Percentiles rank a stretch among this genome's conserved stretches.
These are phyloP conservation scores for Aspergillus heteromorphus DNA, from an alignment of 495 filamentous ascomycete genomes.

Conservation along the genomic window DNA sequence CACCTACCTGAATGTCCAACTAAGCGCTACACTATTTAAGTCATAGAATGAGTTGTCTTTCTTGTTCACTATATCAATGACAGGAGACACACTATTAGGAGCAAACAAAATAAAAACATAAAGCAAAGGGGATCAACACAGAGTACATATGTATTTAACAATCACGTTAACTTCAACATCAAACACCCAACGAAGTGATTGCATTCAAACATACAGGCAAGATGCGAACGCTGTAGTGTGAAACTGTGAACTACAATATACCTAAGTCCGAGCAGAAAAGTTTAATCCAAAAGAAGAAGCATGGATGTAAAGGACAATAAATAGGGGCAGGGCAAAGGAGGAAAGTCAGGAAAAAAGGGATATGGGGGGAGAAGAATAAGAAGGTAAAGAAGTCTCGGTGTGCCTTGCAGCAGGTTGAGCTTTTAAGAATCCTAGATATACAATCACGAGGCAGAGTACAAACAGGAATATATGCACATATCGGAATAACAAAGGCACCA, in stretches of 20 bases:
- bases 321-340: conserved; percentile 1
- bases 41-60: no score
- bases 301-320: conserved; percentile 4
- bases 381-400: not conserved
- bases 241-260: conserved; percentile 1
- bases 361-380: not conserved
- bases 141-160: not conserved
- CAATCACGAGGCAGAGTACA: conserved; percentile 19
- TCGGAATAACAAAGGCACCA: not conserved
- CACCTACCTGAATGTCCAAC: no score
- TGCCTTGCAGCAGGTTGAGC: not conserved
- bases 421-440: conserved; percentile 9
- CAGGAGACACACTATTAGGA: no score
- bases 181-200: not conserved
- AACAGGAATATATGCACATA: conserved; percentile 8
- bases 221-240: conserved; percentile 2
- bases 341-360: not conserved
- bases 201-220: conserved; percentile 3
- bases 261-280: not conserved
- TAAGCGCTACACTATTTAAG: no score
- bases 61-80: no score
- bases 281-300: conserved; percentile 10
- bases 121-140: no score
- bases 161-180: not conserved
- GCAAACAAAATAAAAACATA: no score